These are phyloP conservation scores for Hydnum rufescens DNA, from an alignment of 768 basidiomycete species.

Conservation along the genomic window DNA sequence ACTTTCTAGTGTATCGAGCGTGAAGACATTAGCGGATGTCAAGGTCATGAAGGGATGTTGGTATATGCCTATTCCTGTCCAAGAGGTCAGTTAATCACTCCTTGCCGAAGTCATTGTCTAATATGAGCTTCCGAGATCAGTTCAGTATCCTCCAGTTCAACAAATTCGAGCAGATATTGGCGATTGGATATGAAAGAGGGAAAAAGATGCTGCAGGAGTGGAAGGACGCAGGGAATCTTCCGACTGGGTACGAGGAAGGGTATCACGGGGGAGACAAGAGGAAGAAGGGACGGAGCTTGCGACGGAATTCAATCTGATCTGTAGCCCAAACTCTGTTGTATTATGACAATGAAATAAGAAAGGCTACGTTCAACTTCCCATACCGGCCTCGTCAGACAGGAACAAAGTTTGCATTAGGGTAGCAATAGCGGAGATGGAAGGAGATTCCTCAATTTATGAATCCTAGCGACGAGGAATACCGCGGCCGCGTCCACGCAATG, in stretches of 20 bases:
- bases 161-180: constrained; percentile 75
- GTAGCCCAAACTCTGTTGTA: background rate
- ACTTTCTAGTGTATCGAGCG: constrained; percentile 65
- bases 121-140: constrained; percentile 19
- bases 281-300: constrained; percentile 55
- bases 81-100: constrained; percentile 33
- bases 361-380: background rate
- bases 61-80: constrained; percentile 90
- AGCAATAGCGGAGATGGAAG: too few relatives aligned
- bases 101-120: background rate
- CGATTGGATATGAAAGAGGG: constrained; percentile 60
- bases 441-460: too few relatives aligned
- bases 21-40: constrained; percentile 88
- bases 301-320: constrained; percentile 46
- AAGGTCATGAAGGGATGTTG: constrained; percentile 74
- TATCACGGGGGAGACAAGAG: constrained; percentile 33
- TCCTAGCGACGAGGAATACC: constrained; percentile 22
- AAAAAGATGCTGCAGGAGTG: constrained; percentile 51
- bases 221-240: constrained; percentile 70
- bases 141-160: constrained; percentile 83
- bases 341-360: background rate
- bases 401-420: too few relatives aligned
- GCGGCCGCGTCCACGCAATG: constrained; percentile 69
- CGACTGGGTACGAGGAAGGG: constrained; percentile 38
- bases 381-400: too few relatives aligned